Evolutionary conservation across 1,139 yeast genomes (phyloP).

Genomic region (Blastobotrys aristatus): DNA sequence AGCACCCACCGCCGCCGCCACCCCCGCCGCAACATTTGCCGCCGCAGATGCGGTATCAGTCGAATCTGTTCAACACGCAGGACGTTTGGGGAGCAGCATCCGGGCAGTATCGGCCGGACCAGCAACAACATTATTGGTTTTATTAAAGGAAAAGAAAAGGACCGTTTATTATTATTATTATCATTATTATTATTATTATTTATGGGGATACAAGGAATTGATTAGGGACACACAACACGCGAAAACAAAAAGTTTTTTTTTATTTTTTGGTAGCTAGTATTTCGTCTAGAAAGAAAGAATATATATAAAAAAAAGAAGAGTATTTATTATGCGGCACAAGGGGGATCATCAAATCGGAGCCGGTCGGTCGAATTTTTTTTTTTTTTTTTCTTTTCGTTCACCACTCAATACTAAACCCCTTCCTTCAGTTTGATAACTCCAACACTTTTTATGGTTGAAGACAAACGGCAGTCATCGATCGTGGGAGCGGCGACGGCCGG

Average conservation of each 20-base stretch:
- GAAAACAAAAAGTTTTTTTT: neutral
- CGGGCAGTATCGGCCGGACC: conserved; percentile 6
- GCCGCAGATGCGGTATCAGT: conserved; percentile 3
- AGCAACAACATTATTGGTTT: conserved; percentile 13
- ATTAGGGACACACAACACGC: neutral
- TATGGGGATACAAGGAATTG: neutral
- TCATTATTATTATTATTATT: neutral
- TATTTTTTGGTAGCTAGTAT: too few relatives aligned
- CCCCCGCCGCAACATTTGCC: conserved; percentile 3
- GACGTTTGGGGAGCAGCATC: conserved; percentile 5
- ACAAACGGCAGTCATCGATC: conserved; percentile 17
- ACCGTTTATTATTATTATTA: too few relatives aligned
- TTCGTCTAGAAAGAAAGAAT: neutral
- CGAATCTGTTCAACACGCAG: conserved; percentile 3
- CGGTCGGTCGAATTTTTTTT: too few relatives aligned
- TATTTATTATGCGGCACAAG: too few relatives aligned
- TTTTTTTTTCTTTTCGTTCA: too few relatives aligned
- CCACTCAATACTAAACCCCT: too few relatives aligned
- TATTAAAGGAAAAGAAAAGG: too few relatives aligned
- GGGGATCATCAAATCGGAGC: too few relatives aligned
- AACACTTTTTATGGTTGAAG: too few relatives aligned
- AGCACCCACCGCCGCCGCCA: conserved; percentile 6
- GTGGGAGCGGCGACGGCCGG: conserved; percentile 75
- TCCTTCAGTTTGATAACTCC: too few relatives aligned
- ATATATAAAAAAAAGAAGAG: neutral